Percentiles rank a stretch among this genome's conserved stretches.
phyloP scores from a whole-genome alignment of 371 early-diverging fungal genomes.

The Rhizopus arrhizus region DNA sequence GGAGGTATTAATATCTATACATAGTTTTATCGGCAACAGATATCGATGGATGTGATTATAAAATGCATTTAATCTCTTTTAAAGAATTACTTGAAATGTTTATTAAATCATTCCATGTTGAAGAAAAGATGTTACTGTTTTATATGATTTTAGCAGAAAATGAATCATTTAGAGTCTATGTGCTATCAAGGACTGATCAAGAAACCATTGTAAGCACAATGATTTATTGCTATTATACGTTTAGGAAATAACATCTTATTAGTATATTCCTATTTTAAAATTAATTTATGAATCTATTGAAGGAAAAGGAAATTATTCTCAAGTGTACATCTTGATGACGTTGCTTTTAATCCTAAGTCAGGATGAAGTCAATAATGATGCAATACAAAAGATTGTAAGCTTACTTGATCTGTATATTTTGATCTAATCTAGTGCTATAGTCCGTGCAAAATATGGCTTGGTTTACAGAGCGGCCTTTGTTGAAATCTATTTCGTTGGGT shows the following conservation, averaged over 20 bases:
- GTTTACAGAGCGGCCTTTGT: constrained; percentile 71
- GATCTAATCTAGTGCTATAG: constrained; percentile 26
- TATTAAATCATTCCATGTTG: constrained; percentile 63
- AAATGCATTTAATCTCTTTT: constrained; percentile 60
- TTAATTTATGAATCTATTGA: constrained; percentile 71
- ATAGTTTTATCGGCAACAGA: constrained; percentile 26
- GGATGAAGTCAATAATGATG: constrained; percentile 74
- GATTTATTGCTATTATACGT: neutral
- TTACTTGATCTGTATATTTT: too few relatives aligned
- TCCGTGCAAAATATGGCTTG: constrained; percentile 64
- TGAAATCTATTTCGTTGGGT: constrained; percentile 71
- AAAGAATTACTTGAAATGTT: constrained; percentile 66
- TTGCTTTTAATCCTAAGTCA: constrained; percentile 70
- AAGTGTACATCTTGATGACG: constrained; percentile 68
- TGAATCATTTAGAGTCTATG: constrained; percentile 69
- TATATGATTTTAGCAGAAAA: constrained; percentile 73
- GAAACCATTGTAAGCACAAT: constrained; percentile 61
- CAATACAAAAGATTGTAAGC: constrained; percentile 74
- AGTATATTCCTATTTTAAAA: constrained; percentile 72
- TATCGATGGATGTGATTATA: constrained; percentile 28
- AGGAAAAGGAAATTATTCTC: constrained; percentile 62
- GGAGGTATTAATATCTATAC: neutral
- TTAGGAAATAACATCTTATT: neutral
- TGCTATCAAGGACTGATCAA: constrained; percentile 76
- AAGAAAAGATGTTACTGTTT: constrained; percentile 69